phyloP scores from a whole-genome alignment of 805 yeast species.

The Wickerhamomyces tratensis region DNA sequence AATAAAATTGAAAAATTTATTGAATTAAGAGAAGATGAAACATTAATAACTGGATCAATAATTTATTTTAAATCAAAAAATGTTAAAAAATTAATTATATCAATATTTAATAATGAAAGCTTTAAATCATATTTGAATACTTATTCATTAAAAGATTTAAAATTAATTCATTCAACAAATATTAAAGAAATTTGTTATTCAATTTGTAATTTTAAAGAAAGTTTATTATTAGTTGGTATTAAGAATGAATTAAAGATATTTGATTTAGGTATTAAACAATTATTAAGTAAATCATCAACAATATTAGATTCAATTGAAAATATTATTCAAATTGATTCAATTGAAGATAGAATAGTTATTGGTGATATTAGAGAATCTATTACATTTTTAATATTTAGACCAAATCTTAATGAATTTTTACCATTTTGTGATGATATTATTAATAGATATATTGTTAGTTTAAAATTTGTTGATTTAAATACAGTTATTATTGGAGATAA shows the following conservation, averaged over 20 bases:
- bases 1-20: constrained; percentile 6
- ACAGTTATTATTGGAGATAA: constrained; percentile 82
- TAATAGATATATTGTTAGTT: constrained; percentile 54
- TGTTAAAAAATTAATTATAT: constrained; percentile 32
- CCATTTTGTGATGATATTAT: constrained; percentile 64
- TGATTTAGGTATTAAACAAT: constrained; percentile 72
- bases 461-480: constrained; percentile 56
- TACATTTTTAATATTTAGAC: constrained; percentile 43
- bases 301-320: constrained; percentile 32
- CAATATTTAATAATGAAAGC: constrained; percentile 20
- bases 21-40: constrained; percentile 4
- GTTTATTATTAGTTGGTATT: constrained; percentile 45
- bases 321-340: constrained; percentile 44
- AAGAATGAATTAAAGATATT: constrained; percentile 45
- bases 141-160: constrained; percentile 26
- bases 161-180: constrained; percentile 50
- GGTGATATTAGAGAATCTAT: constrained; percentile 70
- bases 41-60: constrained; percentile 5
- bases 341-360: constrained; percentile 51
- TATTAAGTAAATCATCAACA: constrained; percentile 55
- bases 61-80: constrained; percentile 18
- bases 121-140: constrained; percentile 14
- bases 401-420: constrained; percentile 36
- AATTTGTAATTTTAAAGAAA: constrained; percentile 46
- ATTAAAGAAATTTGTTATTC: constrained; percentile 39